Evolutionary conservation across 2,329 filamentous ascomycete species (phyloP).

Genomic region (Pseudogymnoascus sp.): DNA sequence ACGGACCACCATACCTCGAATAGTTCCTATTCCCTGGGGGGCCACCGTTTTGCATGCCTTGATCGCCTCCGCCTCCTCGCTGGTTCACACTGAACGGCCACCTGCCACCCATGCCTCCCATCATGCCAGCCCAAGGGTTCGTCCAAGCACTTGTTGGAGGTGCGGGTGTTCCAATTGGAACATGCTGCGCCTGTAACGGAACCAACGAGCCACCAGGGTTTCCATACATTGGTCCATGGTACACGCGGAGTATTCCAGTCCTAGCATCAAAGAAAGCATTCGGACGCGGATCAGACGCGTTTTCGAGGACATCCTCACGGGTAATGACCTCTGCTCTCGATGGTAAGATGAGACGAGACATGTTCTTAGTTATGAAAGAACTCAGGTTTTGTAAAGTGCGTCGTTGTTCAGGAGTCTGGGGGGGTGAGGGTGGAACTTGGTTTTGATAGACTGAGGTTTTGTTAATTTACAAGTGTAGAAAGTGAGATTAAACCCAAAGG

Average conservation of each 20-base stretch:
- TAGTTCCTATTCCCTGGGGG: neutral
- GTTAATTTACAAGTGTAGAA: neutral
- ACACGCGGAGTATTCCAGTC: conserved; percentile 46
- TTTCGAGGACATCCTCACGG: conserved; percentile 48
- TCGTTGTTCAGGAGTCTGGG: neutral
- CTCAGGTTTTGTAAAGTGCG: conserved; percentile 3
- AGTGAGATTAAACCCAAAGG: neutral
- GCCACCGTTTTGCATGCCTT: neutral
- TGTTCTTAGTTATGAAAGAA: conserved; percentile 8
- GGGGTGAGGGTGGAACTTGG: neutral
- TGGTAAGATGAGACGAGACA: conserved; percentile 40
- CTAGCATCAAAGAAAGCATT: conserved; percentile 52
- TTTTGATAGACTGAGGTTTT: neutral
- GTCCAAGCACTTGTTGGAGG: neutral
- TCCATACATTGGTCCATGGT: conserved; percentile 49
- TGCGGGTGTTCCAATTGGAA: conserved; percentile 15
- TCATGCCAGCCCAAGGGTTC: neutral
- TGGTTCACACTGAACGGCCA: neutral
- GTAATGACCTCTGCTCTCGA: conserved; percentile 42
- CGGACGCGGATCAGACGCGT: conserved; percentile 43
- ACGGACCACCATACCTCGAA: neutral
- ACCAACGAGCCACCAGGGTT: conserved; percentile 42
- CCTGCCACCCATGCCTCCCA: neutral
- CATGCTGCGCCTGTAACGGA: conserved; percentile 30
- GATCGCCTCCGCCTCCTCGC: neutral